phyloP scores from a whole-genome alignment of 805 yeast species.

The Kurtzmaniella cleridarum region DNA sequence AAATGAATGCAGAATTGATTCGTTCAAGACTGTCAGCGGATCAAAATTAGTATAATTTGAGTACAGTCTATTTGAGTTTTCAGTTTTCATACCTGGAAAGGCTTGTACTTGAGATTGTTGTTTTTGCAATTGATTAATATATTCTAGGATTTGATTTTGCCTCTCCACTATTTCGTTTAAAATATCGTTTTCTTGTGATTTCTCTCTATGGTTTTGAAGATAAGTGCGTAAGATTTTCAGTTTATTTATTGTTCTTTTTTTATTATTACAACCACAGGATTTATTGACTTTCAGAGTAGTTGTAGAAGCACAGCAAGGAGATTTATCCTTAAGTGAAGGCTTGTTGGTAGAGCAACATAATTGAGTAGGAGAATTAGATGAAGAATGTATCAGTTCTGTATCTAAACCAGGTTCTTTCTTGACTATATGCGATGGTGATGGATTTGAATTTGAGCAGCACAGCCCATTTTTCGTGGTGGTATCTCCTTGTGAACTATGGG shows the following conservation, averaged over 20 bases:
- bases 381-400: not conserved
- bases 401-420: not conserved
- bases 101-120: constrained; percentile 1
- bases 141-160: constrained; percentile 4
- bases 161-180: constrained; percentile 5
- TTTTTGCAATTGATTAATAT: constrained; percentile 10
- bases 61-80: not conserved
- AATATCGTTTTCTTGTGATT: constrained; percentile 5
- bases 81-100: not conserved
- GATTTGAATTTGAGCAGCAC: not conserved
- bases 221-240: constrained; percentile 30
- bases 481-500: too few species aligned
- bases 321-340: not conserved
- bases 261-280: constrained; percentile 23
- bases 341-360: not conserved
- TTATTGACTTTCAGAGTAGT: constrained; percentile 12
- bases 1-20: not conserved
- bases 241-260: constrained; percentile 24
- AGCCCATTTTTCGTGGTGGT: too few species aligned
- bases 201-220: constrained; percentile 17
- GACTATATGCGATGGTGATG: not conserved
- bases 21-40: not conserved
- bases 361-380: not conserved
- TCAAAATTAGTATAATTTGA: not conserved
- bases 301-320: constrained; percentile 27